Conservation (phyloP, 345 rosid species). For the Arabis hirsuta region DNA sequence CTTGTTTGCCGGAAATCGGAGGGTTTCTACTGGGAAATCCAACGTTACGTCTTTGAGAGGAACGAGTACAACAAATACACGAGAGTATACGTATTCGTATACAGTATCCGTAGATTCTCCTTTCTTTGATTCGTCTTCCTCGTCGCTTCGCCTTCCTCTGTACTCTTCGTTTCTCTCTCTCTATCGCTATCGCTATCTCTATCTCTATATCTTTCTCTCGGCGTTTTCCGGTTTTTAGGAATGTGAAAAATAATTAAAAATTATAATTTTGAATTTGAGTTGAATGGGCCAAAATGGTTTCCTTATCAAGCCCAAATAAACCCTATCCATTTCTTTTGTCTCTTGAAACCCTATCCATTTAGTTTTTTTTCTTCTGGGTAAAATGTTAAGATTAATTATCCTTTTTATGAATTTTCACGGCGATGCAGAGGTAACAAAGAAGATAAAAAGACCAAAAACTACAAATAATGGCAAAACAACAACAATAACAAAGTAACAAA, state of each 20-base stretch:
- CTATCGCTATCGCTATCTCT: too few species aligned
- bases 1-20: constrained; percentile 10
- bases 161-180: background rate
- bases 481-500: too few species aligned
- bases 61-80: background rate
- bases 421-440: too few species aligned
- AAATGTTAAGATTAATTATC: too few species aligned
- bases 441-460: too few species aligned
- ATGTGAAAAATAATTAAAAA: background rate
- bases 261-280: constrained; percentile 15
- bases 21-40: background rate
- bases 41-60: background rate
- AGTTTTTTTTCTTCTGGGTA: too few species aligned
- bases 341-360: too few species aligned
- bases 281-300: constrained; percentile 22
- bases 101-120: background rate
- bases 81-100: background rate
- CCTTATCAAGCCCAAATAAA: constrained; percentile 25
- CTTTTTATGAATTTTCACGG: too few species aligned
- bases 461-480: too few species aligned
- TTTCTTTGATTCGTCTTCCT: background rate
- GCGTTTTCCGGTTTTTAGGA: background rate
- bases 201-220: background rate
- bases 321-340: background rate
- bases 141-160: constrained; percentile 34